These are phyloP conservation scores for Pythium plurisporium DNA, from an alignment of 352 stramenopile species.

Conservation along the genomic window DNA sequence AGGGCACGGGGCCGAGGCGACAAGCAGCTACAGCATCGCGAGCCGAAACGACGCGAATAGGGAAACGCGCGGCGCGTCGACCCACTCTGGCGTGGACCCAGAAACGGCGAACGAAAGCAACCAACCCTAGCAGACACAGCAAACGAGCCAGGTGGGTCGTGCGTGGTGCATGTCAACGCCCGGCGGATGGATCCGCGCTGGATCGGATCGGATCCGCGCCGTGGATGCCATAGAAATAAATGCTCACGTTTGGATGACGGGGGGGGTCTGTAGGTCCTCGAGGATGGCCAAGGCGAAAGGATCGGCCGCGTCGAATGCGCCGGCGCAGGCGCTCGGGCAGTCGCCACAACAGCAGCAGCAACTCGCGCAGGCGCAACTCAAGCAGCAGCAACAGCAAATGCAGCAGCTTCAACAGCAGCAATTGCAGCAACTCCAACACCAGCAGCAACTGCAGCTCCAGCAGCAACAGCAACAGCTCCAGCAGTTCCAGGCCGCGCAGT, in stretches of 20 bases:
- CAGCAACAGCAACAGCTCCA: slow-evolving; percentile 31
- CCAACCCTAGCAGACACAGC: neutral
- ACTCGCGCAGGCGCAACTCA: neutral
- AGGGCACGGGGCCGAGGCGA: neutral
- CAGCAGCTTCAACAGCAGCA: slow-evolving; percentile 29
- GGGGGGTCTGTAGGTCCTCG: neutral
- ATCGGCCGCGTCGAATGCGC: neutral
- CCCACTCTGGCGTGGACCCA: too few relatives aligned
- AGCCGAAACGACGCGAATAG: neutral
- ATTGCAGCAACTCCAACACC: slow-evolving; percentile 28
- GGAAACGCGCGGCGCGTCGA: too few relatives aligned
- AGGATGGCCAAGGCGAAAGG: neutral
- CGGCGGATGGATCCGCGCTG: too few relatives aligned
- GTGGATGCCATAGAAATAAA: too few relatives aligned
- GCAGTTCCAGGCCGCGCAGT: slow-evolving; percentile 21
- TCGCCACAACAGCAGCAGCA: slow-evolving; percentile 7
- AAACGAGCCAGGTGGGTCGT: neutral
- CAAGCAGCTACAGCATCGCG: too few relatives aligned
- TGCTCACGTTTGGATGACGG: too few relatives aligned
- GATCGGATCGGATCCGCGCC: too few relatives aligned
- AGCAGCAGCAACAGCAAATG: slow-evolving; percentile 24
- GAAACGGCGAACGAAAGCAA: too few relatives aligned
- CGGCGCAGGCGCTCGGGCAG: neutral
- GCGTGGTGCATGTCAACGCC: too few relatives aligned
- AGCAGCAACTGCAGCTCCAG: slow-evolving; percentile 28